A percentile compares a stretch with the other conserved stretches of the same genome.
These are phyloP conservation scores for Auriscalpium vulgare DNA, from an alignment of 768 basidiomycete species.

Conservation along the genomic window DNA sequence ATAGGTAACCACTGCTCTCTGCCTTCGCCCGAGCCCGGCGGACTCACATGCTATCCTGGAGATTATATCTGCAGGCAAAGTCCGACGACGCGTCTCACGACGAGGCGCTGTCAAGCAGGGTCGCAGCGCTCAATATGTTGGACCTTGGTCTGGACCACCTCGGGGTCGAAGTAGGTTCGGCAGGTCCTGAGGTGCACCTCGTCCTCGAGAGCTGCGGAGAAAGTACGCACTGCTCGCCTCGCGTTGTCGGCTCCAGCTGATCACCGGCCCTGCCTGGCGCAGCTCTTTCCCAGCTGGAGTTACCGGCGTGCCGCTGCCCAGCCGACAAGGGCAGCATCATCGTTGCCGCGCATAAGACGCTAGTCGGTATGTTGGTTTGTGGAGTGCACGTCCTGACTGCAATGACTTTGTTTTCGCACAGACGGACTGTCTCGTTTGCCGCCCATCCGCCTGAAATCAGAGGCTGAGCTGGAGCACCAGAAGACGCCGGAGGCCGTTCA, in stretches of 20 bases:
- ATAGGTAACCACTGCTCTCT: slow-evolving; percentile 40
- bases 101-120: slow-evolving; percentile 78
- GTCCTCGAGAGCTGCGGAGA: slow-evolving; percentile 72
- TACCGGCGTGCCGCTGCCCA: slow-evolving; percentile 44
- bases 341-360: slow-evolving; percentile 75
- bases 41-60: slow-evolving; percentile 21
- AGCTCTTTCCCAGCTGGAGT: slow-evolving; percentile 49
- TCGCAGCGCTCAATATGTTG: slow-evolving; percentile 87
- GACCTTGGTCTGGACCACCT: slow-evolving; percentile 86
- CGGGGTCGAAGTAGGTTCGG: slow-evolving; percentile 66
- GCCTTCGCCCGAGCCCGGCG: background rate
- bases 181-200: slow-evolving; percentile 42
- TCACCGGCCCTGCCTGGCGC: background rate
- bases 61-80: slow-evolving; percentile 69
- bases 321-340: slow-evolving; percentile 74
- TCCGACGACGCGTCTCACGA: slow-evolving; percentile 83
- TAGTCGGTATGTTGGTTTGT: slow-evolving; percentile 57
- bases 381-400: background rate
- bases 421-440: slow-evolving; percentile 73
- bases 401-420: slow-evolving; percentile 17
- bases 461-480: slow-evolving; percentile 34
- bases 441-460: slow-evolving; percentile 64
- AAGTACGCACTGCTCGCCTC: slow-evolving; percentile 33
- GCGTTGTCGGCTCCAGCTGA: too few relatives aligned
- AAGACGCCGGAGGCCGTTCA: slow-evolving; percentile 23